These are phyloP conservation scores for Yarrowia divulgata DNA, from an alignment of 805 yeast genomes.

Conservation along the genomic window DNA sequence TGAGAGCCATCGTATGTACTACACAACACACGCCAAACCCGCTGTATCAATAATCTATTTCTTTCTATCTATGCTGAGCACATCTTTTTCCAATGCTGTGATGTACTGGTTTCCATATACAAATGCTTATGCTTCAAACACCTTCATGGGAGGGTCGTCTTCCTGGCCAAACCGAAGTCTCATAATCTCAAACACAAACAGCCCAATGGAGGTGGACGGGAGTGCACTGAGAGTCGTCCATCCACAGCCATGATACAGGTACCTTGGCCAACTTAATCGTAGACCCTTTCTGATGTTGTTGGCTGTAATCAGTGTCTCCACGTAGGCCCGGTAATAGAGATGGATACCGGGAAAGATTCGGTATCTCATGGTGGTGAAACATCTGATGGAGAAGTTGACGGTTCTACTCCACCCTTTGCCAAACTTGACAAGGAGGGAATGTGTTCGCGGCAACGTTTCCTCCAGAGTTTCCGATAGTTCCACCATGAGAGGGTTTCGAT, in stretches of 20 bases:
- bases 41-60: too few relatives aligned
- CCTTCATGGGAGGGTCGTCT: conserved; percentile 33
- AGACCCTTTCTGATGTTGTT: conserved; percentile 59
- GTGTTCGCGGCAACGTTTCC: conserved; percentile 24
- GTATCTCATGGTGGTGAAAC: conserved; percentile 28
- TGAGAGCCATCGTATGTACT: too few relatives aligned
- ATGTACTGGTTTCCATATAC: neutral
- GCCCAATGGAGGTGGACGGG: conserved; percentile 89
- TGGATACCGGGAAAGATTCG: conserved; percentile 38
- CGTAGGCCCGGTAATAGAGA: conserved; percentile 73
- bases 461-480: conserved; percentile 24
- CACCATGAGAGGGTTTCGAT: conserved; percentile 16
- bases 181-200: conserved; percentile 83
- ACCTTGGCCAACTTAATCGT: conserved; percentile 62
- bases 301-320: conserved; percentile 73
- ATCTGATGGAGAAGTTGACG: conserved; percentile 24
- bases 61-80: conserved; percentile 14
- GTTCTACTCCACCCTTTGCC: conserved; percentile 24
- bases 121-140: conserved; percentile 7
- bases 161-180: conserved; percentile 52
- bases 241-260: conserved; percentile 81
- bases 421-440: neutral
- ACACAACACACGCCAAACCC: too few relatives aligned
- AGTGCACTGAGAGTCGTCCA: conserved; percentile 75
- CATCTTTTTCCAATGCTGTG: neutral